Evolutionary conservation across 345 rosid species (phyloP), one percentile per base, ranked within the genome.

Genomic region (Eucalyptus decipiens): DNA sequence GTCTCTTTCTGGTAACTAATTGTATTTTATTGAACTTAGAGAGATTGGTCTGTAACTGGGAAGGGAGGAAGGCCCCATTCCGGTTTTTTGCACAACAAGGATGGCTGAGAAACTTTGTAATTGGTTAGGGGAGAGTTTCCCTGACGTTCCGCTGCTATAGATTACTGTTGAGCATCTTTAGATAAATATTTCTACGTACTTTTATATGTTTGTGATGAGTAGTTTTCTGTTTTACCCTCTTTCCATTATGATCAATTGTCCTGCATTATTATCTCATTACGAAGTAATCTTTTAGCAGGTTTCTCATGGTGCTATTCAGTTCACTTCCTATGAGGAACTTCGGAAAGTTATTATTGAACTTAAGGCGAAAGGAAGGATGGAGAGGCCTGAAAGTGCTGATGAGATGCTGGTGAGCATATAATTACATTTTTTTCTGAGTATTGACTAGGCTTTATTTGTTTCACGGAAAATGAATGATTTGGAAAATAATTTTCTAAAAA

Each of bases 231-330:
- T 48, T 42, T 42, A 23, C 67, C 47, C 42, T 50, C 43, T 81
- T 76, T 40, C 65, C 34, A 37, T 23, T 30, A 26, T 32, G 49
- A 88, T 42, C 51, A 42, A 80, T 16, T 85, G 86, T 88, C 86
- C 86, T 67, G 80, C 32, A 56, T 76, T 11, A 76, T 76, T 40
- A 21, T 76, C 83, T 40, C 28, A 76, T 24, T 81, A 85, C 85
- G 50, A 87, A 17, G 45, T 54, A 88, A 89, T 93, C 90, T 91
- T 93, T 93, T 93, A 95, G 96, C 98, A 97, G 99, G 97, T 97
- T 94, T 97, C 98, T 90, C 99, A 97, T 90, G 99, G 97, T 88
- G 99, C 97, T 86, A 91, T 97, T 93, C 99, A 97, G 93, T 97
- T 98, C 90, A 96, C 98, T 34, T 94, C 94, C 48, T 97, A 98